Evolutionary conservation across 345 rosid species (phyloP).

Genomic region (Populus euphratica): DNA sequence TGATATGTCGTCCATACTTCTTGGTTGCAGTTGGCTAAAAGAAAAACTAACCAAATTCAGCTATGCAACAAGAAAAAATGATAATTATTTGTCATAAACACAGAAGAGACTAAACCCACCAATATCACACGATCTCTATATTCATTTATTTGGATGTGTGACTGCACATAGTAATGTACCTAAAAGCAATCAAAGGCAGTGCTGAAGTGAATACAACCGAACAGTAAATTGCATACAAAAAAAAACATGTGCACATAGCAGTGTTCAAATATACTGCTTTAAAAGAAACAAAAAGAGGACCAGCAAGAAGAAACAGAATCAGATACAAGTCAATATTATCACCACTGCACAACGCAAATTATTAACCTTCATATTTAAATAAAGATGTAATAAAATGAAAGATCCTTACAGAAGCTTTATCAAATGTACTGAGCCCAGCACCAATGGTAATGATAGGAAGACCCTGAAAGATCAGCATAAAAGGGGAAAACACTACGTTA

Average conservation of each 20-base stretch:
- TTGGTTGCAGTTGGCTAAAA: slow-evolving; percentile 48
- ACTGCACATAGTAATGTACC: slow-evolving; percentile 86
- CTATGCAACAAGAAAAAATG: not conserved
- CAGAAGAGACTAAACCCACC: slow-evolving; percentile 46
- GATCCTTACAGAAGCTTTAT: slow-evolving; percentile 86
- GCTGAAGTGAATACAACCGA: not conserved
- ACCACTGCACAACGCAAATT: not conserved
- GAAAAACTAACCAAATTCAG: slow-evolving; percentile 11
- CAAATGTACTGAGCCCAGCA: slow-evolving; percentile 77
- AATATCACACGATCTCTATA: slow-evolving; percentile 76
- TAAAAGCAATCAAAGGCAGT: slow-evolving; percentile 22
- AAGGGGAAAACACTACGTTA: not conserved
- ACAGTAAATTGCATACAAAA: not conserved
- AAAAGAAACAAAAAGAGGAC: too few species aligned
- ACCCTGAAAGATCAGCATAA: slow-evolving; percentile 46
- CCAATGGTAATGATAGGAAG: slow-evolving; percentile 82
- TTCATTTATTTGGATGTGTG: slow-evolving; percentile 95
- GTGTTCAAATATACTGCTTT: not conserved
- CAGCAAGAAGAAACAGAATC: not conserved
- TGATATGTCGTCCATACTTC: slow-evolving; percentile 70
- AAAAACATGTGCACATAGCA: not conserved
- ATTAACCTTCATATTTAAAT: not conserved
- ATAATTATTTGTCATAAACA: not conserved
- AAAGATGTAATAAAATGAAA: not conserved
- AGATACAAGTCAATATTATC: not conserved